Base-by-base conservation (phyloP, 139 green algal species). In the Chlorella vulgaris region DNA sequence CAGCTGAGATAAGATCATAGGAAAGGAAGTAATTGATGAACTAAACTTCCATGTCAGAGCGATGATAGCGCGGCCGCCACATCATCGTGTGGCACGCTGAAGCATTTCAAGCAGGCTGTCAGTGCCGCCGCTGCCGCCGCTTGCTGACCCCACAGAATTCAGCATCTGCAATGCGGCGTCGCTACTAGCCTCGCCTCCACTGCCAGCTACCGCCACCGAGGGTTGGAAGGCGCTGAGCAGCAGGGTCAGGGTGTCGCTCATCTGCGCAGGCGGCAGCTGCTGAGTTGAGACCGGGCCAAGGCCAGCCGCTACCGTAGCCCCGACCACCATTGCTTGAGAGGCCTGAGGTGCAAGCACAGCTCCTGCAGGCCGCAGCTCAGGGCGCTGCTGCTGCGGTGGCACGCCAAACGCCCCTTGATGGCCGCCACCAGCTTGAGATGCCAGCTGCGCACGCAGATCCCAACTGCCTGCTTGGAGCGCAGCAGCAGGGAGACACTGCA, bases 91-190 rank as follows among this genome's bases (percentile, higher is more conserved):
- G n/a, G 61, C 61, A n/a, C 29, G 29, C 61, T 40, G 61, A n/a
- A 68, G 61, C 61, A 29, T 40, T 6, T 29, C 61, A n/a, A 68
- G 61, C 61, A 68, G 29, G 61, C 61, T 68, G 61, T 68, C 61
- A 15, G 47, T 55, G 47, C 47, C 47, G 47, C 47, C 47, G 47
- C 47, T 24, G 15, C 47, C 47, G 7, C 61, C 61, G 6, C 29
- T 40, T 1, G 29, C 61, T 6, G 61, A 68, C 4, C 61, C 61
- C 2, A 29, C 29, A 3, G 61, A 68, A 0, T 68, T 68, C 4
- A 68, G 61, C 61, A 68, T n/a, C 29, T 68, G 29, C 29, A 68
- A 4, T 7, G 29, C 61, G 61, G 13, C 31, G 61, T 31, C 61
- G 26, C 29, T 24, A 29, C n/a, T n/a, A n/a, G n/a, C n/a, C n/a